Conservation (phyloP, 257 asterid genomes). For the Solanum arcanum region DNA sequence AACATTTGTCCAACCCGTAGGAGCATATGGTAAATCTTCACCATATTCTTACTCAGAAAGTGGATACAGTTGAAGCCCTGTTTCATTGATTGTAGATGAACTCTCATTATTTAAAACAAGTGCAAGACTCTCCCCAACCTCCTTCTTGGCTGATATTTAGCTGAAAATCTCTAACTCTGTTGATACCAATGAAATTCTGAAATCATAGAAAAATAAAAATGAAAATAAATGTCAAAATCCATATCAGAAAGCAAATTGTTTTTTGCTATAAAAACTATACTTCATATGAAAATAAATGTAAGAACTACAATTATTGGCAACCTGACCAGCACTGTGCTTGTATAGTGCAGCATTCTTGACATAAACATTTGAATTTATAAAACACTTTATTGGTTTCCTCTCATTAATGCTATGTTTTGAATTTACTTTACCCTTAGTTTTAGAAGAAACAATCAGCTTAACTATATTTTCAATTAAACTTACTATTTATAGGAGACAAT, state of each 20-base stretch:
- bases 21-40: conserved; percentile 9
- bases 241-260: not conserved
- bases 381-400: too few species aligned
- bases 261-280: not conserved
- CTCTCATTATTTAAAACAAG: not conserved
- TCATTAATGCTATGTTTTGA: too few species aligned
- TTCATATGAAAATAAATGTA: not conserved
- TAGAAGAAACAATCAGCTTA: too few species aligned
- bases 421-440: too few species aligned
- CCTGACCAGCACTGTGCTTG: not conserved
- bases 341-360: not conserved
- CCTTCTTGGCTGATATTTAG: not conserved
- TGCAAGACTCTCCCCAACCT: conserved; percentile 33
- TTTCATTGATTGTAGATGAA: not conserved
- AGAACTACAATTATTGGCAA: too few species aligned
- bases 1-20: conserved; percentile 51
- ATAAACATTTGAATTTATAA: not conserved
- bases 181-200: not conserved
- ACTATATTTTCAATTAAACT: too few species aligned
- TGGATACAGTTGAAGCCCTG: not conserved
- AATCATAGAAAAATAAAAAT: not conserved
- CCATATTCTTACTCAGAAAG: conserved; percentile 40
- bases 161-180: not conserved
- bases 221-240: too few species aligned
- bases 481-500: not conserved